Conservation (phyloP, 768 basidiomycete species). For the Sistotremastrum niveocremeum region DNA sequence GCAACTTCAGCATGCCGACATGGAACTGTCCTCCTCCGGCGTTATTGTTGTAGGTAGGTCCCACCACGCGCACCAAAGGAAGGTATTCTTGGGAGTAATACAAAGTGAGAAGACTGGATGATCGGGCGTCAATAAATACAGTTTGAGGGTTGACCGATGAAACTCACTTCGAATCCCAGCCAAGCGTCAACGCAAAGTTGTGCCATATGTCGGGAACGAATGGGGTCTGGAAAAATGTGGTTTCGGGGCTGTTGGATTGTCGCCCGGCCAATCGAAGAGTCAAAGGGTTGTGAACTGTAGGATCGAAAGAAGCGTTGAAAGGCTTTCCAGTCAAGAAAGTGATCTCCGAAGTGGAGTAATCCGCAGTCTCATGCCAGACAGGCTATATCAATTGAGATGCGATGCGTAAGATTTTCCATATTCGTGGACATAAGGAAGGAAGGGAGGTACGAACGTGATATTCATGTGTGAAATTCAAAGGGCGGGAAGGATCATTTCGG, state of each 20-base stretch:
- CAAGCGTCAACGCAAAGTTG: slow-evolving; percentile 10
- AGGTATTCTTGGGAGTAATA: slow-evolving; percentile 10
- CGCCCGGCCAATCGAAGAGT: slow-evolving; percentile 8
- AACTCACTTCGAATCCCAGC: slow-evolving; percentile 7
- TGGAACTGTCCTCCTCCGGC: slow-evolving; percentile 16
- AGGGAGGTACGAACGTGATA: slow-evolving; percentile 5
- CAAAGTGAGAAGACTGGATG: slow-evolving; percentile 6
- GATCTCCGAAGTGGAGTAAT: slow-evolving; percentile 6
- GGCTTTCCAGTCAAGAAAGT: slow-evolving; percentile 11
- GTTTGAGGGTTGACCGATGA: background rate
- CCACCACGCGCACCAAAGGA: slow-evolving; percentile 6
- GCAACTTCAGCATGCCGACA: slow-evolving; percentile 13
- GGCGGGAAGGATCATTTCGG: slow-evolving; percentile 8
- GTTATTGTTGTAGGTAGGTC: slow-evolving; percentile 7
- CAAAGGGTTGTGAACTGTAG: slow-evolving; percentile 5
- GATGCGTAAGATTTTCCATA: background rate
- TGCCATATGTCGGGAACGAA: slow-evolving; percentile 8
- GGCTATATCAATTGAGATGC: slow-evolving; percentile 1
- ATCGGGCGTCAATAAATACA: background rate
- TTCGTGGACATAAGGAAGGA: background rate
- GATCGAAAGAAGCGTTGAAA: slow-evolving; percentile 9
- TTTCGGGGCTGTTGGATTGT: slow-evolving; percentile 7
- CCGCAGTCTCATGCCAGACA: slow-evolving; percentile 10
- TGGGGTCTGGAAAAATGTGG: slow-evolving; percentile 6
- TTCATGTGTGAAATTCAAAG: slow-evolving; percentile 10